A percentile compares a stretch with the other conserved stretches of the same genome.
phyloP scores from a whole-genome alignment of 192 early-diverging fungal genomes.

The Umbelopsis sp. region DNA sequence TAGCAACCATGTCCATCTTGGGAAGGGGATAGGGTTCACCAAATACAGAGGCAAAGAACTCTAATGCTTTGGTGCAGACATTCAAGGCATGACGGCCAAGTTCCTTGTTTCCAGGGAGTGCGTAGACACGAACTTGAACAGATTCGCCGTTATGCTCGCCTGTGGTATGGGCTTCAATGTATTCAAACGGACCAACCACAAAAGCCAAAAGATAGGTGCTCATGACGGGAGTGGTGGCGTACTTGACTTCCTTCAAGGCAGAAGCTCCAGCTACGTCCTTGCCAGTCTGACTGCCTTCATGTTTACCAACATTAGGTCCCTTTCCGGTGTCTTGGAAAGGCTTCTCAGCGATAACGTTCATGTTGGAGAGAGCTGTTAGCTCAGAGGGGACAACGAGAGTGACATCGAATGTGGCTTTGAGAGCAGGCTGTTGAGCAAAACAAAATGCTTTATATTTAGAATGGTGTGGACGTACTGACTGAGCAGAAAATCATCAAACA shows the following conservation, averaged over 20 bases:
- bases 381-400: constrained; percentile 77
- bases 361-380: constrained; percentile 90
- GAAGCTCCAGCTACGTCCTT: constrained; percentile 32
- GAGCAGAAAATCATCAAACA: neutral
- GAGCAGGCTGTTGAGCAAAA: constrained; percentile 59
- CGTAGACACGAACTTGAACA: constrained; percentile 85
- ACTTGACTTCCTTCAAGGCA: constrained; percentile 81
- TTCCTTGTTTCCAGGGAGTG: constrained; percentile 74
- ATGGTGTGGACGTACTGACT: neutral
- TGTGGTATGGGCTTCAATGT: constrained; percentile 78
- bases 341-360: constrained; percentile 75
- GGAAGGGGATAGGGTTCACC: constrained; percentile 90
- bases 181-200: constrained; percentile 90
- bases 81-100: constrained; percentile 84
- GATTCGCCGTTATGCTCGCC: constrained; percentile 71
- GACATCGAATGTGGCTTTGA: constrained; percentile 95
- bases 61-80: constrained; percentile 74
- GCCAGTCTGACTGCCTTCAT: constrained; percentile 32
- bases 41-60: constrained; percentile 89
- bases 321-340: constrained; percentile 52
- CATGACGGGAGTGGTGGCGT: constrained; percentile 92
- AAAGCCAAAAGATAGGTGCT: constrained; percentile 93
- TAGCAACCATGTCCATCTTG: constrained; percentile 87
- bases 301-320: constrained; percentile 26
- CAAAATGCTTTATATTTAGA: neutral